Base-by-base conservation (phyloP, 495 filamentous ascomycete species). In the Tuber brumale region DNA sequence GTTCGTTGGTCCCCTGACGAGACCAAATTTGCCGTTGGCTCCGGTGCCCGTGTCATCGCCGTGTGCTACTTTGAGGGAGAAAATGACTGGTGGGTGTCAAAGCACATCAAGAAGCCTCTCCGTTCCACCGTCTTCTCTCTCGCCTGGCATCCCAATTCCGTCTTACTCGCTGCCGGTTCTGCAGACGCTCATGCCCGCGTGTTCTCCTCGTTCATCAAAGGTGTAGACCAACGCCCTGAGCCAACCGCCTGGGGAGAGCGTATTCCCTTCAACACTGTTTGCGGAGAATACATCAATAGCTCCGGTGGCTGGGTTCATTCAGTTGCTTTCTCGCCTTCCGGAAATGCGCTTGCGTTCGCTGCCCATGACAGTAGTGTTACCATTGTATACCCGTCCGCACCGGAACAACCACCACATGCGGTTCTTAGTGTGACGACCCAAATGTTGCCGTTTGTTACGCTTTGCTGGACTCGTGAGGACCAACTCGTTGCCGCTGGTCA, bases 31-130 rank as follows among this genome's bases (percentile, higher is more conserved):
- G 95, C 95, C 66, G 95, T 97, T 37, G 96, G 95, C 74, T 97
- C 94, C 48, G 95, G 95, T 76, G 95, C 97, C 77, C 89, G 96
- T 74, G 91, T 96, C 74, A 97, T 99, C 81, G 93, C 95, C n/a
- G 89, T 97, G 80, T 99, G 95, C 87, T 97, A 97, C 86, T 99
- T 98, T 79, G 95, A 99, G 82, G 92, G 95, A 82, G 96, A 98
- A 85, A 97, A 98, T 83, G 93, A 98, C 86, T 98, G 96, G 96
- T 99, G 95, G 95, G 95, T 98, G 10, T 97, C 94, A 48, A 99
- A 98, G 87, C 95, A 99, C 84, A 84, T 99, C 75, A 97, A 97
- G 89, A 98, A 97, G 87, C 95, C 96, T 9, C 95, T 98, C 81
- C 92, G 95, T 72, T 95, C 92, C 82, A 99, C 95, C 70, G 93